Evolutionary conservation across 768 basidiomycete genomes (phyloP).

Genomic region (Cystofilobasidium bisporidii): DNA sequence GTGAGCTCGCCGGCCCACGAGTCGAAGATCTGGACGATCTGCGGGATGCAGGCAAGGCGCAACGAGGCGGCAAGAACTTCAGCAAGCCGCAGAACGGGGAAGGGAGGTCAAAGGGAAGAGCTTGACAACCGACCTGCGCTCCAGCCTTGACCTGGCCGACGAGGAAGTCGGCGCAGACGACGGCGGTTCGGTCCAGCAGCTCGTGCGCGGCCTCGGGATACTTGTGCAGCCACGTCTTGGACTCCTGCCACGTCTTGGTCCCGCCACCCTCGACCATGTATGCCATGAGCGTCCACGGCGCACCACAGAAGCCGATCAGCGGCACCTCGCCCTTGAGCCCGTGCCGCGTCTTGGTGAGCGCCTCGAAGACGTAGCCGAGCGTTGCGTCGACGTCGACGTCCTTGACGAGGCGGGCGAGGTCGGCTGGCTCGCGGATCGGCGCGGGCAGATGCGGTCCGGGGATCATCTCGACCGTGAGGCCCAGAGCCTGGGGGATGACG

Average conservation of each 20-base stretch:
- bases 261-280: constrained; percentile 99
- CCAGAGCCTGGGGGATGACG: constrained; percentile 94
- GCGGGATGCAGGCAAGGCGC: too few species aligned
- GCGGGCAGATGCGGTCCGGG: constrained; percentile 76
- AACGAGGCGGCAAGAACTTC: too few species aligned
- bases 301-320: constrained; percentile 92
- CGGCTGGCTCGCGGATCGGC: constrained; percentile 67
- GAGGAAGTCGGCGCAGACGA: constrained; percentile 77
- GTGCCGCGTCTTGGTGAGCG: constrained; percentile 72
- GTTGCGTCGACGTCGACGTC: constrained; percentile 71
- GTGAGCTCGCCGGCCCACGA: constrained; percentile 91
- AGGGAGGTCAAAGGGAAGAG: too few species aligned
- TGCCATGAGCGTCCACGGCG: constrained; percentile 94
- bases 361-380: constrained; percentile 83
- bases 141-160: constrained; percentile 90
- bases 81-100: too few species aligned
- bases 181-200: constrained; percentile 68
- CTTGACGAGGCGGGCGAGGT: constrained; percentile 53
- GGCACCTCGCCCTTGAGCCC: constrained; percentile 80
- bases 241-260: constrained; percentile 78
- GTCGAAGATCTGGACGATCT: constrained; percentile 96
- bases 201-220: constrained; percentile 73
- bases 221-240: constrained; percentile 89
- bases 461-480: constrained; percentile 76
- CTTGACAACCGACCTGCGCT: constrained; percentile 83